These are phyloP conservation scores for Sclerotinia sclerotiorum DNA, from an alignment of 2,329 filamentous ascomycete genomes.

Conservation along the genomic window DNA sequence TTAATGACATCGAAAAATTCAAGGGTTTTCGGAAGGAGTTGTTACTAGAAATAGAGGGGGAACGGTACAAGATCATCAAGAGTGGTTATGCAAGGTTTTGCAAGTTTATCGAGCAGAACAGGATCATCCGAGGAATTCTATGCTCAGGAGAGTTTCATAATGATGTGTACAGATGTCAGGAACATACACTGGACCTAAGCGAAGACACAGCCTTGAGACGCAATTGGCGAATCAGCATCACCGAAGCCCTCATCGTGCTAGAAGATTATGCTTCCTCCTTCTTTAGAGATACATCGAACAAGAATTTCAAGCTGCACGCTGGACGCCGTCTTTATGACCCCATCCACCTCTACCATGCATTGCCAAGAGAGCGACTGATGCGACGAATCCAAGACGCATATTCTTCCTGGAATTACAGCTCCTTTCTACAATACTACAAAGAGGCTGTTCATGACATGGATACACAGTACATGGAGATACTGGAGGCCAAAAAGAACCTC, in stretches of 20 bases:
- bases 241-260: background rate
- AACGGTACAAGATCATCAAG: background rate
- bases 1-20: background rate
- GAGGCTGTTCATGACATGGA: background rate
- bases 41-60: background rate
- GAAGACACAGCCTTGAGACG: background rate
- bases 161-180: background rate
- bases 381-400: background rate
- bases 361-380: background rate
- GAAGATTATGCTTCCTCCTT: conserved; percentile 2
- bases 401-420: background rate
- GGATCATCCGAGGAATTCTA: background rate
- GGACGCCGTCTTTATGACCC: background rate
- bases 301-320: background rate
- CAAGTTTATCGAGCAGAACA: background rate
- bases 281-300: background rate
- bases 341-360: background rate
- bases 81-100: background rate
- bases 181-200: background rate
- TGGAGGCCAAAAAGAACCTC: background rate
- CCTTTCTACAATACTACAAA: background rate
- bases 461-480: background rate
- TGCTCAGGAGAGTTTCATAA: background rate
- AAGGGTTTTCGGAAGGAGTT: background rate
- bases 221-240: background rate